Evolutionary conservation across 345 rosid genomes (phyloP), one percentile per base, ranked within the genome.

Genomic region (Arabidopsis arenosa): DNA sequence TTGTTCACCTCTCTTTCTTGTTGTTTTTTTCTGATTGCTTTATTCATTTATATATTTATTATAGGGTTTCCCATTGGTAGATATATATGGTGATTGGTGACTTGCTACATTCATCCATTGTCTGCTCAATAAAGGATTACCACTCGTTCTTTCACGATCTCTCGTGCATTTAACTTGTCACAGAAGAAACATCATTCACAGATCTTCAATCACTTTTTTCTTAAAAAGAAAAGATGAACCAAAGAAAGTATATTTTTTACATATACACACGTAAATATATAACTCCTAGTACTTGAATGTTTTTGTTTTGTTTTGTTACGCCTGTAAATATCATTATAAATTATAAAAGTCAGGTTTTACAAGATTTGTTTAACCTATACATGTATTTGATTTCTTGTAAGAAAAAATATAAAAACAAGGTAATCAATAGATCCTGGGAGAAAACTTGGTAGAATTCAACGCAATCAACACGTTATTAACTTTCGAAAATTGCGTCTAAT

Each of bases 131-230:
- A 65, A 78, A 78, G 74, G 69, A 72, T 44, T 43, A 48, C 33
- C 66, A 40, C 18, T 41, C 32, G 39, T 68, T 53, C 15, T 76
- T 44, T 68, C 51, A 51, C 54, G 49, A 21, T 72, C 47, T 78
- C 77, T 72, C 56, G 73, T 78, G 68, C 73, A 48, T 72, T 48
- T 78, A 47, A 72, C 81, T 72, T 78, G 68, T 72, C 68, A 65
- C 73, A 32, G 21, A 70, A 70, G 80, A 35, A 77, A 77, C 75
- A 47, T 70, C 75, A 70, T 49, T 70, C 66, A 45, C 54, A 56
- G 36, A 59, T 61, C 61, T 44, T 64, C 66, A 32, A 8, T 62
- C 48, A 35, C 75, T 28, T 60, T 58, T 66, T 15, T 18, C 5
- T 30, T 15, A 5, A 17, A n/a, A 56, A 3, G 32, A n/a, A 47